phyloP scores from a whole-genome alignment of 176 grass and related monocot genomes.

The Avena sativa region DNA sequence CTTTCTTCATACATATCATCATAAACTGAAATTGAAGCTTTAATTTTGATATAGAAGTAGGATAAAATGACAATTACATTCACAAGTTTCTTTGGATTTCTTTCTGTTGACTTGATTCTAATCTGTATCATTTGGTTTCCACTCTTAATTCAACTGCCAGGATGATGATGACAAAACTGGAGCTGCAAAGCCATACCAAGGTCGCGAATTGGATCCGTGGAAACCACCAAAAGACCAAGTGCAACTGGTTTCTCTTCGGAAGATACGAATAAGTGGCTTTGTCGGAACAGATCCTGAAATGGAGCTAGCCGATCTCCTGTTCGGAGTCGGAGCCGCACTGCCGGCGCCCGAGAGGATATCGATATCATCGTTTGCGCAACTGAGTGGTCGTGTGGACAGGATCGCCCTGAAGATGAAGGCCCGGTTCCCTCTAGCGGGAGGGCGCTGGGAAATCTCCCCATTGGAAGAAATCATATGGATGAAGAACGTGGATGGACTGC shows the following conservation, averaged over 20 bases:
- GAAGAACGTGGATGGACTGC: neutral
- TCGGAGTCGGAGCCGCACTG: neutral
- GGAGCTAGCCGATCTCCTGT: neutral
- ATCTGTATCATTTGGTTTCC: neutral
- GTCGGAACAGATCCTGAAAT: neutral
- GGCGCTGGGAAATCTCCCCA: neutral
- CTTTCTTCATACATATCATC: no score
- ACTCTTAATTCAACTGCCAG: neutral
- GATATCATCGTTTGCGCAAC: neutral
- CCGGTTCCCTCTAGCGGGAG: neutral
- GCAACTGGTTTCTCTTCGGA: neutral
- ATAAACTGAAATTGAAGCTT: neutral
- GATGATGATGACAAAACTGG: neutral
- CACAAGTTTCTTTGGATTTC: neutral
- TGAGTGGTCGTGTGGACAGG: neutral
- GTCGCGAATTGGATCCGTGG: neutral
- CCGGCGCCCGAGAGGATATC: neutral
- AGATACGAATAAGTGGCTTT: neutral
- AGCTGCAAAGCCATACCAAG: neutral
- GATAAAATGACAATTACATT: neutral
- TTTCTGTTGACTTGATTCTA: neutral
- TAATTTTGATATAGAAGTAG: neutral
- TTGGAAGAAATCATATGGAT: neutral
- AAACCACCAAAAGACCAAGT: neutral
- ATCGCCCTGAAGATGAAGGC: constrained; percentile 7